Percentiles rank a stretch among this genome's conserved stretches.
Conservation (phyloP, 208 protist genomes). For the Herpetomonas samuelpessoai region DNA sequence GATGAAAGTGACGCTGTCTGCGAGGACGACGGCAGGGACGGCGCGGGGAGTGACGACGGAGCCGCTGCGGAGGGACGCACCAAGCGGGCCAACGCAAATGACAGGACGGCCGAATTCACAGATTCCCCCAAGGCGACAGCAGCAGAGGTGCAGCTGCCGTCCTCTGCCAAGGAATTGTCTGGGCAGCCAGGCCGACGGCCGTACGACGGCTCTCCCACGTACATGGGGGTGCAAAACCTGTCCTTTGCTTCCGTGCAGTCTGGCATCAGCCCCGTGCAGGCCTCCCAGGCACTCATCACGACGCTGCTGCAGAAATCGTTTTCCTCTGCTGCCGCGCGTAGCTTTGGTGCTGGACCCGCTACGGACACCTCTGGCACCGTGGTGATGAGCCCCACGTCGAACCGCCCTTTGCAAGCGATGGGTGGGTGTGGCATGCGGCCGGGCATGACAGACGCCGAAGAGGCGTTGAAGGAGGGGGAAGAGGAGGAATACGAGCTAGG, state of each 20-base stretch:
- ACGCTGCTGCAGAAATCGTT: neutral
- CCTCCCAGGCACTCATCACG: neutral
- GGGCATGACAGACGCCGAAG: neutral
- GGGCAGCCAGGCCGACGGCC: too few species aligned
- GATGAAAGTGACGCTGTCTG: neutral
- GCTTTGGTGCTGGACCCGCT: neutral
- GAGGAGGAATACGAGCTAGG: conserved; percentile 1
- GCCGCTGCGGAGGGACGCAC: too few species aligned
- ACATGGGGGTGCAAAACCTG: neutral
- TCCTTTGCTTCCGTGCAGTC: neutral
- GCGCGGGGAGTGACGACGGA: neutral
- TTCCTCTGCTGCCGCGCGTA: neutral
- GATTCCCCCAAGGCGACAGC: too few species aligned
- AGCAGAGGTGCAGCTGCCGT: too few species aligned
- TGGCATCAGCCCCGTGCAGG: too few species aligned
- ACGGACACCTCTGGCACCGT: neutral
- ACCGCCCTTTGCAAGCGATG: too few species aligned
- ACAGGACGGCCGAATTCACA: neutral
- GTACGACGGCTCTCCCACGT: neutral
- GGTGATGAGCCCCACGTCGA: neutral
- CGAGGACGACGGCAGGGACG: neutral
- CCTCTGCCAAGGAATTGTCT: too few species aligned
- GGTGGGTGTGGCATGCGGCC: too few species aligned
- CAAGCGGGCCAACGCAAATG: neutral
- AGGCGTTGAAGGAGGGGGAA: conserved; percentile 1